These are phyloP conservation scores for Nitzschia inconspicua DNA, from an alignment of 108 stramenopile species.

Conservation along the genomic window DNA sequence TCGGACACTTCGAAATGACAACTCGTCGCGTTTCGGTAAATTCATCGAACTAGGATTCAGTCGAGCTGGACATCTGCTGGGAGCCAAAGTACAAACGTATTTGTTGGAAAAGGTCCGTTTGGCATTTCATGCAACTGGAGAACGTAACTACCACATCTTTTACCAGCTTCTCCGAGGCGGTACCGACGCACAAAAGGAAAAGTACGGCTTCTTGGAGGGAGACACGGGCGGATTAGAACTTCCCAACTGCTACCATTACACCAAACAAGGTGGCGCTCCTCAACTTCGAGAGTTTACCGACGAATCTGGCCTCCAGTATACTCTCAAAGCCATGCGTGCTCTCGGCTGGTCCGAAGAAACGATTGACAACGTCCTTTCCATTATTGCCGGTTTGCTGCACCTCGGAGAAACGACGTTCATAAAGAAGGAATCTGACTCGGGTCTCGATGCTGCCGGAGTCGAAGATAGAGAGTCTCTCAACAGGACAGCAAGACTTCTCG, in stretches of 20 bases:
- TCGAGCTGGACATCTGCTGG: constrained; percentile 82
- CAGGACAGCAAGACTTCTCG: constrained; percentile 72
- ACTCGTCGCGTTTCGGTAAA: constrained; percentile 99
- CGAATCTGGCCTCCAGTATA: constrained; percentile 81
- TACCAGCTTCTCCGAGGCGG: constrained; percentile 91
- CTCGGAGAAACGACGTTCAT: constrained; percentile 87
- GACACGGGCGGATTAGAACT: constrained; percentile 73
- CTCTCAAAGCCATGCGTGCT: constrained; percentile 79
- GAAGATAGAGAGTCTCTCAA: constrained; percentile 58
- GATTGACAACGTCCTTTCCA: constrained; percentile 64
- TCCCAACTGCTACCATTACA: constrained; percentile 77
- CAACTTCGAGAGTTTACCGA: constrained; percentile 87
- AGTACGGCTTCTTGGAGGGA: constrained; percentile 77
- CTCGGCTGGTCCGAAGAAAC: constrained; percentile 74
- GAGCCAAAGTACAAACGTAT: constrained; percentile 95
- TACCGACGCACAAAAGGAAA: constrained; percentile 76
- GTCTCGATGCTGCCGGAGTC: constrained; percentile 67
- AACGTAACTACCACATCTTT: constrained; percentile 93
- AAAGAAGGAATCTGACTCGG: constrained; percentile 48
- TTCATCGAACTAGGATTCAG: constrained; percentile 96
- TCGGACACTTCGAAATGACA: constrained; percentile 98
- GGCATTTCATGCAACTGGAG: constrained; percentile 86
- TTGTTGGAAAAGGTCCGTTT: constrained; percentile 96
- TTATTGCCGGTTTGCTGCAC: constrained; percentile 89
- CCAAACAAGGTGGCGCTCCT: constrained; percentile 86